Evolutionary conservation across 2,329 filamentous ascomycete genomes (phyloP), one percentile per base, ranked within the genome.

Genomic region (Verticillium klebahnii): DNA sequence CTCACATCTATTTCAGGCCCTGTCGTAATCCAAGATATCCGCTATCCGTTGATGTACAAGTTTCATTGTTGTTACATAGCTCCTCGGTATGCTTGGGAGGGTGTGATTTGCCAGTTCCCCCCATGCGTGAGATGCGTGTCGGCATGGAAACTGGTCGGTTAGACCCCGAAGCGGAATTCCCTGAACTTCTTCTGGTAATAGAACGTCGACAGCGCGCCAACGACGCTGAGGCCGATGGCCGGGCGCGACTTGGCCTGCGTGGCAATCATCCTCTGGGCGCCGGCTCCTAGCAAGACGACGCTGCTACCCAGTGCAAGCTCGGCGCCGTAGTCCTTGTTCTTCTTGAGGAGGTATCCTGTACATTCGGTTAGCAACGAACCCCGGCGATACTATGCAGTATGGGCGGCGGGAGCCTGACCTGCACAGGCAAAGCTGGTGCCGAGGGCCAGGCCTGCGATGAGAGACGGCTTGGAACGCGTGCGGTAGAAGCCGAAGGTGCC

Each of bases 141-240:
- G 5, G 37, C 37, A 40, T 12, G 6, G 17, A 17, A 7, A 40
- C 37, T 17, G 37, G 19, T 56, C 31, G 34, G 45, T 68, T 62
- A 78, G 2, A 77, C 74, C 11, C 75, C 75, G n/a, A 69, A 77
- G 17, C 68, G 68, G 62, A 78, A 77, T 62, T 78, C 76, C 32
- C 73, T 71, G 59, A 72, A 72, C 67, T 78, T 78, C 67, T 76
- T 77, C 66, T 77, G 73, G 64, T 78, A 78, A 64, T 78, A 78
- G 39, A 65, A 77, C 0, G 75, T 76, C 1, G 76, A 74, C 15
- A 78, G 66, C 34, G 67, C 69, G 45, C 76, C 76, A 0, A 65
- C 70, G 5, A 68, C 70, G 6, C 70, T 71, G 6, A 78, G 68
- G 2, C 67, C 72, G 31, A 78, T 62, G 0, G 76, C 74, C 5